Evolutionary conservation across 2,329 filamentous ascomycete species (phyloP), one percentile per base, ranked within the genome.

Genomic region (Pyricularia pennisetigena): DNA sequence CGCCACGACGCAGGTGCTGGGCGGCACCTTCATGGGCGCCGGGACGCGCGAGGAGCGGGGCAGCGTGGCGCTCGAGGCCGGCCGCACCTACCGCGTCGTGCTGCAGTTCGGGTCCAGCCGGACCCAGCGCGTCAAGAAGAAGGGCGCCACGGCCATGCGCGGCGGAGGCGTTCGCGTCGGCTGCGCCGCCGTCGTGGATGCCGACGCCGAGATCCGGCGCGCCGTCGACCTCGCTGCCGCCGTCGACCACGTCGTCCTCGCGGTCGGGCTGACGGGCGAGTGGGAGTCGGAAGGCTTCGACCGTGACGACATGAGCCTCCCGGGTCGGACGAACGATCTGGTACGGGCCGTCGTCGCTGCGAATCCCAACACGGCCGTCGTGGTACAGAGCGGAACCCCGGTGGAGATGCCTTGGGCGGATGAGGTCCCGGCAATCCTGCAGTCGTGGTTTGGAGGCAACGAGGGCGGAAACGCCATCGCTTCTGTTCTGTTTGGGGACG

Each of bases 401-500:
- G 78, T 85, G 16, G 78, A 79, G 4, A 81, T 86, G 82, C 82
- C 83, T 1, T 85, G 83, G 83, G 77, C 78, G 3, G 70, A 76
- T 49, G 74, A 78, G 54, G 80, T 81, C 30, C 71, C 82, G 16
- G 86, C 83, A 7, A 83, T 88, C 64, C 71, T 88, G 20, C 86
- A 82, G 73, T 84, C 84, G 29, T 90, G 87, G 87, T 90, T 88
- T 72, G 86, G 86, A 71, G 87, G 87, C 28, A 87, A 89, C 73
- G 87, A 90, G 76, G 83, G 84, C n/a, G 87, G 87, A 4, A 88
- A 89, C 71, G 86, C 85, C 1, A 83, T 90, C 67, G 86, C 85
- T 6, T 87, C 89, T 70, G 83, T 89, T 0, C 78, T 89, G 28
- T 85, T 87, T 70, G 87, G 86, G 64, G 80, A 84, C 67, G 80